phyloP scores from a whole-genome alignment of 352 stramenopile genomes.

The Globisporangium radiosum region DNA sequence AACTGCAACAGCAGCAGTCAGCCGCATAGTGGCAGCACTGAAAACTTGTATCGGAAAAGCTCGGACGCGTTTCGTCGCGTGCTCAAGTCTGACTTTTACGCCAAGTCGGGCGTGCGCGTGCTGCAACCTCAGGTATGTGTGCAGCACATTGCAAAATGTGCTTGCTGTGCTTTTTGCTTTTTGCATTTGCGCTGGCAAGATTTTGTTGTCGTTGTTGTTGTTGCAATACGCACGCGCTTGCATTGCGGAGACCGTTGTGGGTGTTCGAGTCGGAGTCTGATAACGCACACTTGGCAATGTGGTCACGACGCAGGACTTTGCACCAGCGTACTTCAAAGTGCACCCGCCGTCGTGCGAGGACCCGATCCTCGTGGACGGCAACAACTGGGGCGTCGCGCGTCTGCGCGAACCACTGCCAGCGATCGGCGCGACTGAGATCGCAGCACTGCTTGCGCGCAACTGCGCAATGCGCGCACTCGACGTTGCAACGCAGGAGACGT shows the following conservation, averaged over 20 bases:
- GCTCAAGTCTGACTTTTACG: constrained; percentile 29
- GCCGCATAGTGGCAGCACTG: neutral
- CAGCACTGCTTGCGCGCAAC: constrained; percentile 10
- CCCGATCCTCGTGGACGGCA: constrained; percentile 11
- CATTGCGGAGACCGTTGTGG: neutral
- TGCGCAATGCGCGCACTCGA: constrained; percentile 15
- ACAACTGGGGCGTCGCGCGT: constrained; percentile 8
- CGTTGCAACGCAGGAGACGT: constrained; percentile 16
- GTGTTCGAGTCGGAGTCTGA: neutral
- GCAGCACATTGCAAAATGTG: neutral
- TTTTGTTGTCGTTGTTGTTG: neutral
- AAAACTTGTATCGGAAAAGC: constrained; percentile 29
- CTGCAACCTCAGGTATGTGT: constrained; percentile 16
- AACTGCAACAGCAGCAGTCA: constrained; percentile 1
- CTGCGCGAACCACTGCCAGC: constrained; percentile 48
- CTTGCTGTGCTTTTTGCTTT: neutral
- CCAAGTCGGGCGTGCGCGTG: constrained; percentile 28
- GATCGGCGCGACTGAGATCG: constrained; percentile 11
- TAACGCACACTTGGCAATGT: neutral
- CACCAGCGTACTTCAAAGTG: constrained; percentile 23
- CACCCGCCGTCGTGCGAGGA: constrained; percentile 11
- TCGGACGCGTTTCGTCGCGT: constrained; percentile 29
- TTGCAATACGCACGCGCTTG: neutral
- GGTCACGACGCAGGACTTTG: constrained; percentile 16
- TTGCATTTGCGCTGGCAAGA: neutral